Evolutionary conservation across 495 filamentous ascomycete genomes (phyloP).

Genomic region (Podospora pseudoanserina): DNA sequence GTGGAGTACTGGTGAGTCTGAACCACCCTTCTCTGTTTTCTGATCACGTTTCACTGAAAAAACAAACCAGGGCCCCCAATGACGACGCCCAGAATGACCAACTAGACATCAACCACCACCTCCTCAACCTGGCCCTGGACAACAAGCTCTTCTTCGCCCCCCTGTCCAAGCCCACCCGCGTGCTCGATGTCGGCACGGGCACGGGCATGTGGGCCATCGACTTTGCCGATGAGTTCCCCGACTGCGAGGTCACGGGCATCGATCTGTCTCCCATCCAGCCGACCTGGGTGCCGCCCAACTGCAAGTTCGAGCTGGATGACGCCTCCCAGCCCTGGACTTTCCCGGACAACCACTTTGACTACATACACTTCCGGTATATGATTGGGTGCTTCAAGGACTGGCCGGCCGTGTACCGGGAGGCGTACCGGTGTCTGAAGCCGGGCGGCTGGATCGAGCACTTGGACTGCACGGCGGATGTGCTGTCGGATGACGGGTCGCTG

Average conservation of each 20-base stretch:
- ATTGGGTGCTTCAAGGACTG: conserved; percentile 57
- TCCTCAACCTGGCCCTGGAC: conserved; percentile 42
- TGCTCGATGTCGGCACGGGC: conserved; percentile 65
- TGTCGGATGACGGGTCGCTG: conserved; percentile 31
- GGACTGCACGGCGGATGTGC: conserved; percentile 26
- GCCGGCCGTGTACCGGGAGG: conserved; percentile 42
- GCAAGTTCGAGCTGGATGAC: conserved; percentile 56
- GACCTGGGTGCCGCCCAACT: conserved; percentile 47
- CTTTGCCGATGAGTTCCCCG: conserved; percentile 50
- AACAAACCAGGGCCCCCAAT: conserved; percentile 31
- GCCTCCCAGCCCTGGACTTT: conserved; percentile 53
- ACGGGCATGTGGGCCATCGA: conserved; percentile 44
- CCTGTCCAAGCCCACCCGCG: conserved; percentile 40
- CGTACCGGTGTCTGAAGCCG: conserved; percentile 37
- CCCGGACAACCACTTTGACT: conserved; percentile 53
- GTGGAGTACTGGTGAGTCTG: background rate
- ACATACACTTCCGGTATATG: conserved; percentile 58
- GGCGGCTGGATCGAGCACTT: conserved; percentile 36
- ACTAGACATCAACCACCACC: conserved; percentile 42
- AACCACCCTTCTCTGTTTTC: background rate
- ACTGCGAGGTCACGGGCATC: conserved; percentile 54
- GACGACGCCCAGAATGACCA: conserved; percentile 40
- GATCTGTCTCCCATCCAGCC: conserved; percentile 61
- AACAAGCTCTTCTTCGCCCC: conserved; percentile 58
- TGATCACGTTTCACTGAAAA: background rate